Base-by-base conservation (phyloP, 345 rosid genomes). In the Moricandia moricandioides region DNA sequence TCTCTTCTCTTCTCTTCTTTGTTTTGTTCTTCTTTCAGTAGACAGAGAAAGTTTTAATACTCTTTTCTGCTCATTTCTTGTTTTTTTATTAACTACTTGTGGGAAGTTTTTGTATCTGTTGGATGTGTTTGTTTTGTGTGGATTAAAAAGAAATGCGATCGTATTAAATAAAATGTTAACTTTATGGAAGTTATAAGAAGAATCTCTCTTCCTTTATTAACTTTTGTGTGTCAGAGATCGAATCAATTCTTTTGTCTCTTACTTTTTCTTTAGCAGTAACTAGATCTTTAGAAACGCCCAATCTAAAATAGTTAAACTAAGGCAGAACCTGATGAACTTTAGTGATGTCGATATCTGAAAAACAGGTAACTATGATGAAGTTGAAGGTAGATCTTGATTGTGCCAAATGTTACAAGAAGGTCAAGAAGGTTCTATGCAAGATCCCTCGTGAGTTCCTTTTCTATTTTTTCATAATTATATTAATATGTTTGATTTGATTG, bases 351-450 rank as follows among this genome's bases (percentile, higher is more conserved):
- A 52, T 45, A 54, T 34, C 31, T 4, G 3, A 56, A 16, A 67
- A 67, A 72, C 77, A 92, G 93, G 91, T 82, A 8, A 88, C 92
- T 10, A 65, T 4, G 49, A 91, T 93, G 98, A 80, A 76, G 83
- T 78, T 93, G 56, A 81, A 83, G 70, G 97, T 86, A 17, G 92
- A 91, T 77, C 93, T 94, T 30, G 83, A 79, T 29, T 94, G 98
- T 62, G 16, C 35, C 4, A 80, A 83, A 64, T 94, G 98, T 81
- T 80, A 72, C 84, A 80, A 62, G 84, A 91, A 90, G 80, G 91
- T 93, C 59, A 93, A 87, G 88, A 86, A 84, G 69, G 68, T 87
- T 14, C 94, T 93, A 4, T 86, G 89, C 69, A 77, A 80, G 74
- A 80, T 80, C 61, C 96, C 93, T 79, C 86, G 97, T 93, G 80